Conservation (phyloP, 169 alveolate species). For the Cryptosporidium viatorum region DNA sequence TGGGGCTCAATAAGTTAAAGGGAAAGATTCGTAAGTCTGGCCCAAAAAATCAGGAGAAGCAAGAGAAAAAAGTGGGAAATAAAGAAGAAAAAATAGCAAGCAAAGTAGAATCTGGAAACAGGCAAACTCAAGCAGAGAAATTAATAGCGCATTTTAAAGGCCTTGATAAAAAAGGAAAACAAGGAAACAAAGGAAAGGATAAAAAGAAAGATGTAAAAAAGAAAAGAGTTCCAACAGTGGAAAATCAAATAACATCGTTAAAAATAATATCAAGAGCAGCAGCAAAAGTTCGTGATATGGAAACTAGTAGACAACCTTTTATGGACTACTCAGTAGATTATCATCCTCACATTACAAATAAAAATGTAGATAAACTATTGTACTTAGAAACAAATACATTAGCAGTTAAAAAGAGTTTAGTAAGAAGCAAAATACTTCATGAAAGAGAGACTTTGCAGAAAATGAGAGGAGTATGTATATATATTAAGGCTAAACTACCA, state of each 20-base stretch:
- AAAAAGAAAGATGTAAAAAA: neutral
- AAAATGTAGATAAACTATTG: slow-evolving; percentile 48
- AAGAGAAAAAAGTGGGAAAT: neutral
- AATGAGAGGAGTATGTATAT: slow-evolving; percentile 69
- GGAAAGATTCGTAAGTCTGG: neutral
- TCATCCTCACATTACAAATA: slow-evolving; percentile 63
- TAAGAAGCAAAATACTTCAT: slow-evolving; percentile 29
- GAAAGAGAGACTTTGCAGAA: slow-evolving; percentile 64
- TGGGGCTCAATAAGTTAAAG: slow-evolving; percentile 5
- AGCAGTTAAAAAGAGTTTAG: slow-evolving; percentile 42
- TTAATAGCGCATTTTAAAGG: slow-evolving; percentile 53
- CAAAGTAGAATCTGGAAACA: slow-evolving; percentile 13
- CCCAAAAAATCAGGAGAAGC: neutral
- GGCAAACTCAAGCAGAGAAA: slow-evolving; percentile 35
- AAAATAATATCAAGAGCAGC: slow-evolving; percentile 67
- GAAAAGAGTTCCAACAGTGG: slow-evolving; percentile 16
- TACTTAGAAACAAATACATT: slow-evolving; percentile 41
- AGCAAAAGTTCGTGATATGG: slow-evolving; percentile 39
- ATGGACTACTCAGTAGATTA: slow-evolving; percentile 66
- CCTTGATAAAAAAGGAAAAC: slow-evolving; percentile 35
- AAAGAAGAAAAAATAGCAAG: slow-evolving; percentile 9
- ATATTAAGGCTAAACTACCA: slow-evolving; percentile 67
- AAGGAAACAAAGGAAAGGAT: neutral
- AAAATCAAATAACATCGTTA: slow-evolving; percentile 59
- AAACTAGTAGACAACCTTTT: slow-evolving; percentile 61